Evolutionary conservation across 257 asterid genomes (phyloP), one percentile per base, ranked within the genome.

Genomic region (Nicotiana undulata): DNA sequence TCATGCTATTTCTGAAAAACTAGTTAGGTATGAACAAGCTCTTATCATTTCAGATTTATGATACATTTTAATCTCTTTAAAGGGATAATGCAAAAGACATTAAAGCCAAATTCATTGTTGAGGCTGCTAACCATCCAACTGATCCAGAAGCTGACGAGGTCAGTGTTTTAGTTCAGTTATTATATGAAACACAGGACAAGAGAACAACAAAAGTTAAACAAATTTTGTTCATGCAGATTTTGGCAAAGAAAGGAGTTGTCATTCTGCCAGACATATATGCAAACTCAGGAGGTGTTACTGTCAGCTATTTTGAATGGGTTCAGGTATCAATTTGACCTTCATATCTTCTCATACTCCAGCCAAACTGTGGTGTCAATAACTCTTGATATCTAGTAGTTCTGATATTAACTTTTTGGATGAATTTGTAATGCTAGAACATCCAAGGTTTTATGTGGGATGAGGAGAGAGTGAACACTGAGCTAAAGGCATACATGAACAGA

Each of bases 361-460:
- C 46, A 40, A 40, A 40, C 46, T 7, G 46, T 40, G 46, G 46
- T 7, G 3, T 40, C 11, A 40, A 40, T 37, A 37, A 37, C 44
- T 37, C 44, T 37, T 37, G 32, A 29, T 29, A 29, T 29, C 32
- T 29, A 29, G 32, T 29, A 29, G 32, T 29, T 29, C 32, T 29
- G 28, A 26, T 20, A 40, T 72, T 34, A 24, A 46, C 60, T 22
- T 12, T 12, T 40, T 44, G 4, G 37, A 70, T 70, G 3, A 44
- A 22, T 18, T 16, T 72, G 77, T 46, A 72, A 72, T 72, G 78
- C 60, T 72, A 72, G 96, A 95, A 93, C 91, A 95, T 95, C 22
- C 99, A 95, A 80, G 99, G 99, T 20, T 95, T 95, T 87, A 93
- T 93, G 97, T 95, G 98, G 98, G 97, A 93, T 10, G 99, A 93